Evolutionary conservation across 192 early-diverging fungal species (phyloP), one percentile per base, ranked within the genome.

Genomic region (Coemansia sp.): DNA sequence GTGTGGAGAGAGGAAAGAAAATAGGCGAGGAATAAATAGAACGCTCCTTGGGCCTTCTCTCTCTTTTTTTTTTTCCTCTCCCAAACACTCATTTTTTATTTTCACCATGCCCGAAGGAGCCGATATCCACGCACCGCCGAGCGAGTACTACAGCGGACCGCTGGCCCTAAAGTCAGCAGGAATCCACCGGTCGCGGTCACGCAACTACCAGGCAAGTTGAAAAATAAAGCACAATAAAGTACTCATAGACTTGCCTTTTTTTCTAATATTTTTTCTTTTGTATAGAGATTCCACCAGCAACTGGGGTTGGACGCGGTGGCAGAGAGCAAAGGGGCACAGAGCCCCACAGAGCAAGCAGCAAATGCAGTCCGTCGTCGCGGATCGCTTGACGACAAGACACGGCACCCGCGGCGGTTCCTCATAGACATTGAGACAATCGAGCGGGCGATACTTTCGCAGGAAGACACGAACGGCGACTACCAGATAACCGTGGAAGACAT

Each of bases 401-500:
- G 44, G 40, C 82, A 84, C 22, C 83, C 93, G 1, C 80, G 92
- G 22, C 79, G 84, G 34, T 94, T 95, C 68, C 68, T 95, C 11
- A 87, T 98, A 42, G 89, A 98, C 53, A 93, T 98, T 1, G 86
- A 86, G 39, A 86, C 85, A 53, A 93, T 93, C 3, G 86, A 91
- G 39, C 83, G 87, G 52, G 60, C 72, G 29, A 83, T 98, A 7
- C 76, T 98, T 29, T 87, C 82, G 55, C 96, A 98, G 62, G 96
- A 98, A 70, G 96, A 98, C 68, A 95, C 95, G 0, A 89, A 97
- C 76, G 90, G 90, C 24, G 92, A 98, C 62, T 89, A 84, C 66
- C 96, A 97, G 67, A 97, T 98, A 53, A 98, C 96, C 2, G 81
- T 98, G 27, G 85, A 90, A 55, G 96, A 98, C 74, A 58, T 74